Percentiles rank a stretch among this genome's conserved stretches.
These are phyloP conservation scores for Capronia coronata DNA, from an alignment of 2,329 filamentous ascomycete genomes.

Conservation along the genomic window DNA sequence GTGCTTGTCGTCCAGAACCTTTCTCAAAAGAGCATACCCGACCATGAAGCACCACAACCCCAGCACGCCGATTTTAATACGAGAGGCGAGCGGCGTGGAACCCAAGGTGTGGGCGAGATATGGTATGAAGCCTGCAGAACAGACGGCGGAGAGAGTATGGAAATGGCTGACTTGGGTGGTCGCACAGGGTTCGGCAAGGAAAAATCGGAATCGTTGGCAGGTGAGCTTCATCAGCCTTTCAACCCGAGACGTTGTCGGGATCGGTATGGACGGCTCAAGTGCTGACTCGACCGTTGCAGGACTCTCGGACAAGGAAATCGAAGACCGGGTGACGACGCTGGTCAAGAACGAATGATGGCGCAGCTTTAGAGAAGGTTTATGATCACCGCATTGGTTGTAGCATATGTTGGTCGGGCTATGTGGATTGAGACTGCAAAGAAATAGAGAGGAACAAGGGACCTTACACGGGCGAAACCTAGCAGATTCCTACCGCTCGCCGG, in stretches of 20 bases:
- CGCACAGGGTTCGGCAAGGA: conserved; percentile 60
- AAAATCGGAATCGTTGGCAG: conserved; percentile 56
- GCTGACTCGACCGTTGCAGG: conserved; percentile 39
- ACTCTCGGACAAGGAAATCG: conserved; percentile 63
- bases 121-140: conserved; percentile 50
- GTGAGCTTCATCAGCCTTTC: conserved; percentile 37
- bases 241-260: neutral
- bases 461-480: too few species aligned
- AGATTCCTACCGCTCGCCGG: too few species aligned
- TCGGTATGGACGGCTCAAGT: neutral
- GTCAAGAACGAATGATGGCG: conserved; percentile 45
- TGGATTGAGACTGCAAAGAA: too few species aligned
- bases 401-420: neutral
- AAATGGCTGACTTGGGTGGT: conserved; percentile 18
- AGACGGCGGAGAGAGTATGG: neutral
- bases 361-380: conserved; percentile 21
- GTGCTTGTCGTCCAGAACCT: conserved; percentile 73
- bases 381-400: neutral
- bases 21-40: conserved; percentile 85
- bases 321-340: conserved; percentile 58
- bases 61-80: conserved; percentile 83
- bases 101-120: conserved; percentile 90
- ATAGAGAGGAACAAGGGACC: too few species aligned
- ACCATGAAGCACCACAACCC: conserved; percentile 99
- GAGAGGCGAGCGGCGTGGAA: conserved; percentile 77